These are phyloP conservation scores for Nicotiana rustica DNA, from an alignment of 305 asterid genomes.

Conservation along the genomic window DNA sequence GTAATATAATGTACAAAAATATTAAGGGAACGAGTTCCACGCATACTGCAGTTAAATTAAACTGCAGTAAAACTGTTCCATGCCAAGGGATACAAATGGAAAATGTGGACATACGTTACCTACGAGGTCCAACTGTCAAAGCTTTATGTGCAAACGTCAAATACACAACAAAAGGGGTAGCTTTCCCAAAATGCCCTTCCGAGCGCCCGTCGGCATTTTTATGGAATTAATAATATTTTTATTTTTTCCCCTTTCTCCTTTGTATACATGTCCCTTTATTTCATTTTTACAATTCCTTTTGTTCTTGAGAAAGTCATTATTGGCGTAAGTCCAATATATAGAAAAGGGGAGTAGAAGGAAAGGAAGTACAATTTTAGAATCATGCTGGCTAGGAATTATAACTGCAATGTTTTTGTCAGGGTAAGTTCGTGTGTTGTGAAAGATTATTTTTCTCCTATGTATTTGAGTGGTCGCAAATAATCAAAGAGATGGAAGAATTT, in stretches of 20 bases:
- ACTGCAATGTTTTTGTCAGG: background rate
- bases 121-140: slow-evolving; percentile 33
- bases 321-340: background rate
- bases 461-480: too few species aligned
- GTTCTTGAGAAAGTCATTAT: background rate
- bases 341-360: background rate
- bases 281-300: background rate
- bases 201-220: background rate
- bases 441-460: too few species aligned
- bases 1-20: slow-evolving; percentile 72
- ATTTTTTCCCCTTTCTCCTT: background rate
- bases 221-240: slow-evolving; percentile 13
- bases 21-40: slow-evolving; percentile 81
- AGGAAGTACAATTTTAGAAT: background rate
- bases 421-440: slow-evolving; percentile 13
- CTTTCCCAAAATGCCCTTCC: slow-evolving; percentile 33
- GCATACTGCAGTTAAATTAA: slow-evolving; percentile 66
- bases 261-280: background rate
- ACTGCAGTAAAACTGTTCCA: slow-evolving; percentile 78
- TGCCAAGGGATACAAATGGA: slow-evolving; percentile 66
- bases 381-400: background rate
- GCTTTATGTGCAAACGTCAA: slow-evolving; percentile 42
- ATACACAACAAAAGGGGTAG: background rate
- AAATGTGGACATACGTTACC: slow-evolving; percentile 56
- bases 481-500: too few species aligned